Evolutionary conservation across 768 basidiomycete species (phyloP).

Genomic region (Vararia minispora): DNA sequence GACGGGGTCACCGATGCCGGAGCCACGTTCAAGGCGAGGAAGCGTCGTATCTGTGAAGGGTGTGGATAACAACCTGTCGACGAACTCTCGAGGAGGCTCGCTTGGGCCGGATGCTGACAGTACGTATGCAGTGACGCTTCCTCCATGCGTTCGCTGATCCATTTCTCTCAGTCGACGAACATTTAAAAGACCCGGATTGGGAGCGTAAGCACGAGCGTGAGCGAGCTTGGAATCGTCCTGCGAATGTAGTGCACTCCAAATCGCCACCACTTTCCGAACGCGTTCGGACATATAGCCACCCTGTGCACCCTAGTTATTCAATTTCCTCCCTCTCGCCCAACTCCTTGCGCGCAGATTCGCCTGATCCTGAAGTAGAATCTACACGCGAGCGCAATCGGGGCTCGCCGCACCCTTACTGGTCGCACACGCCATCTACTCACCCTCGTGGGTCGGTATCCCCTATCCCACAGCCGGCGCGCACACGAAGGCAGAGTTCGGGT

Average conservation of each 20-base stretch:
- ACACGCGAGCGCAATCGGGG: too few relatives aligned
- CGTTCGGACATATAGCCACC: slow-evolving; percentile 24
- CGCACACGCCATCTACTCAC: too few relatives aligned
- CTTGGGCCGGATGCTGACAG: slow-evolving; percentile 11
- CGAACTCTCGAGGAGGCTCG: slow-evolving; percentile 9
- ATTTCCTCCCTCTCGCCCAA: slow-evolving; percentile 24
- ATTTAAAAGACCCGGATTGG: slow-evolving; percentile 19
- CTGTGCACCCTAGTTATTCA: slow-evolving; percentile 30
- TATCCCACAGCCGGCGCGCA: too few relatives aligned
- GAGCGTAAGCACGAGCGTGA: slow-evolving; percentile 32
- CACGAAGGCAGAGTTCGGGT: too few relatives aligned
- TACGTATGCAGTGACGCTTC: slow-evolving; percentile 4
- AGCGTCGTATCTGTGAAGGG: slow-evolving; percentile 5
- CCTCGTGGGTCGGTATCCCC: too few relatives aligned
- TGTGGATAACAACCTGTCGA: slow-evolving; percentile 8
- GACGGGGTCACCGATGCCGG: slow-evolving; percentile 12
- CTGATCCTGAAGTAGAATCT: slow-evolving; percentile 1
- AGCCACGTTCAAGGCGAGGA: slow-evolving; percentile 8
- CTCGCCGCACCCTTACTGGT: too few relatives aligned
- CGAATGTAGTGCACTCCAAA: slow-evolving; percentile 36
- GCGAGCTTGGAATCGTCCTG: slow-evolving; percentile 34
- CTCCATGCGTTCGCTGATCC: neutral
- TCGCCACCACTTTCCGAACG: slow-evolving; percentile 25
- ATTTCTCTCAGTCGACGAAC: slow-evolving; percentile 13
- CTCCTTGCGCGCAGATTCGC: slow-evolving; percentile 7